Conservation (phyloP, 495 filamentous ascomycete genomes). For the Darksidea phi region DNA sequence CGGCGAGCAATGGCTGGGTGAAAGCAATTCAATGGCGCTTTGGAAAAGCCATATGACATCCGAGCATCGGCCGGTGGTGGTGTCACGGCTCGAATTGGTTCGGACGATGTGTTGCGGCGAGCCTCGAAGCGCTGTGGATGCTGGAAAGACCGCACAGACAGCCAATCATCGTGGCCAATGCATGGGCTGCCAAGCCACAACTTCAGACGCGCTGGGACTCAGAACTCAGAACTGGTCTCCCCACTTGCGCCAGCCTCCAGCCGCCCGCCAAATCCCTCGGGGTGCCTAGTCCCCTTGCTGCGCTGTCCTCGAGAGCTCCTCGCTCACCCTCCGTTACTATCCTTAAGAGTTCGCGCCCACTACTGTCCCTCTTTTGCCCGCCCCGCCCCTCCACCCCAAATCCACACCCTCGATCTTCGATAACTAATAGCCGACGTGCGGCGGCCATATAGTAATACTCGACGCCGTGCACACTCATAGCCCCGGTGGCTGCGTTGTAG, state of each 20-base stretch:
- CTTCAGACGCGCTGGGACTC: constrained; percentile 29
- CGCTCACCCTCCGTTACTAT: constrained; percentile 26
- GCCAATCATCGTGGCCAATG: constrained; percentile 23
- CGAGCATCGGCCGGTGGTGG: constrained; percentile 25
- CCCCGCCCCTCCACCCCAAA: neutral
- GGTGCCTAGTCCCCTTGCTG: constrained; percentile 9
- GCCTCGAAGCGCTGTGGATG: constrained; percentile 31
- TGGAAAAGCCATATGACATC: constrained; percentile 5
- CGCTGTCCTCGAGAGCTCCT: constrained; percentile 25
- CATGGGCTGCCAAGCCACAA: constrained; percentile 22
- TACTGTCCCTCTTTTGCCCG: constrained; percentile 23
- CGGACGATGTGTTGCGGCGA: neutral
- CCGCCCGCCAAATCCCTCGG: constrained; percentile 25
- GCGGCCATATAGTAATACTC: neutral
- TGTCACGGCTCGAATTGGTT: constrained; percentile 9
- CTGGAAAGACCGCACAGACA: constrained; percentile 1
- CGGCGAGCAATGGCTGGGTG: constrained; percentile 1
- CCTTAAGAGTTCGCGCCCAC: constrained; percentile 30
- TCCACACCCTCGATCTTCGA: neutral
- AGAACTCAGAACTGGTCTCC: constrained; percentile 33
- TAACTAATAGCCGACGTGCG: neutral
- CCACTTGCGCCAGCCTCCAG: constrained; percentile 29
- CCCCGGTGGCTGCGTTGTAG: constrained; percentile 22
- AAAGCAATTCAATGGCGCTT: neutral
- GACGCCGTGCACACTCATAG: constrained; percentile 7